Percentiles rank a stretch among this genome's conserved stretches.
These are phyloP conservation scores for Fusarium bulbicola DNA, from an alignment of 2,329 filamentous ascomycete genomes.

Conservation along the genomic window DNA sequence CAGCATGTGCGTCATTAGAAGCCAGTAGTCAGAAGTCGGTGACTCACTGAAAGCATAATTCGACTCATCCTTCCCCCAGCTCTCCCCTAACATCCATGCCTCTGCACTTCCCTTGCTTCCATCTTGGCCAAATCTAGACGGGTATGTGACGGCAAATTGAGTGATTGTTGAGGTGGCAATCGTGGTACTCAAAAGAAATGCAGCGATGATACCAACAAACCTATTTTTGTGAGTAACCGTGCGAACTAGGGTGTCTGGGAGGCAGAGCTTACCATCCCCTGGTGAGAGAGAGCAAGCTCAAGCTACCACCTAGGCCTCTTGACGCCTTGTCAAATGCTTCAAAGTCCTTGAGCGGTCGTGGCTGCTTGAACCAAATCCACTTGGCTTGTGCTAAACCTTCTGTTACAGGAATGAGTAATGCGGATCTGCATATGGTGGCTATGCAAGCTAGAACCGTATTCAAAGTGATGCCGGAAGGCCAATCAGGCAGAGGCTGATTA, in stretches of 20 bases:
- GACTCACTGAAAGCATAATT: neutral
- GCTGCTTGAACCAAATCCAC: constrained; percentile 5
- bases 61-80: neutral
- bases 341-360: neutral
- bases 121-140: neutral
- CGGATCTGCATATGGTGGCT: neutral
- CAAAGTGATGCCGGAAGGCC: neutral
- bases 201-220: neutral
- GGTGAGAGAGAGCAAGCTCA: neutral
- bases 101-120: neutral
- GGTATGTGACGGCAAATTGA: neutral
- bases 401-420: neutral
- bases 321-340: constrained; percentile 2
- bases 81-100: neutral
- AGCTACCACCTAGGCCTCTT: neutral
- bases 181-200: neutral
- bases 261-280: neutral
- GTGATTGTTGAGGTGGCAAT: constrained; percentile 5
- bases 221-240: neutral
- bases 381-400: constrained; percentile 10
- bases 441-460: neutral
- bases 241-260: neutral
- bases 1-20: neutral
- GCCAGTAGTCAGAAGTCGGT: neutral
- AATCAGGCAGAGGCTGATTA: neutral